A percentile compares a stretch with the other conserved stretches of the same genome.
These are phyloP conservation scores for Sanghuangporus weigelae DNA, from an alignment of 1,284 basidiomycete genomes.

Conservation along the genomic window DNA sequence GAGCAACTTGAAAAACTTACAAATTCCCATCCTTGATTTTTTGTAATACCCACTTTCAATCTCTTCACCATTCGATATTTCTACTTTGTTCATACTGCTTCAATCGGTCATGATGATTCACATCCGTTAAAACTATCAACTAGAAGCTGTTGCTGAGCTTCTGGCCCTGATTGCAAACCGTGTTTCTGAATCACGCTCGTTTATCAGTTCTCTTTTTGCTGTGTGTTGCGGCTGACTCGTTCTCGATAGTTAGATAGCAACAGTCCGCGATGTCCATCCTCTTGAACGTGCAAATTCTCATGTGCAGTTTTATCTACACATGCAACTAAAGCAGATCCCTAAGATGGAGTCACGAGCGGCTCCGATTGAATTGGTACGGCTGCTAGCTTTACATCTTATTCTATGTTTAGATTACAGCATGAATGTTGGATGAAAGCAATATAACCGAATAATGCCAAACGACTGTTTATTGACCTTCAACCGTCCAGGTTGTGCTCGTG, in stretches of 20 bases:
- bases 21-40: not conserved
- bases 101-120: slow-evolving; percentile 30
- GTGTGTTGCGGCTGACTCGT: not conserved
- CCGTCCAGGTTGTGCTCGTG: not conserved
- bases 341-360: too few species aligned
- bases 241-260: not conserved
- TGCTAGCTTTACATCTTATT: not conserved
- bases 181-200: slow-evolving; percentile 6
- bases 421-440: not conserved
- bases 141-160: slow-evolving; percentile 82
- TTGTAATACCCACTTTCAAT: not conserved
- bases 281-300: too few species aligned
- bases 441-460: not conserved
- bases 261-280: not conserved
- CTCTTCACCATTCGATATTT: not conserved
- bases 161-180: slow-evolving; percentile 47
- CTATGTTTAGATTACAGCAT: not conserved
- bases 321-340: too few species aligned
- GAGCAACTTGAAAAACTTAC: not conserved
- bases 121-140: slow-evolving; percentile 55
- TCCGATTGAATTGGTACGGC: too few species aligned
- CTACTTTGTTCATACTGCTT: not conserved
- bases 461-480: not conserved
- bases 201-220: not conserved
- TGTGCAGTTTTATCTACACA: too few species aligned